These are phyloP conservation scores for Saccharomycopsis capsularis DNA, from an alignment of 805 yeast genomes.

Conservation along the genomic window DNA sequence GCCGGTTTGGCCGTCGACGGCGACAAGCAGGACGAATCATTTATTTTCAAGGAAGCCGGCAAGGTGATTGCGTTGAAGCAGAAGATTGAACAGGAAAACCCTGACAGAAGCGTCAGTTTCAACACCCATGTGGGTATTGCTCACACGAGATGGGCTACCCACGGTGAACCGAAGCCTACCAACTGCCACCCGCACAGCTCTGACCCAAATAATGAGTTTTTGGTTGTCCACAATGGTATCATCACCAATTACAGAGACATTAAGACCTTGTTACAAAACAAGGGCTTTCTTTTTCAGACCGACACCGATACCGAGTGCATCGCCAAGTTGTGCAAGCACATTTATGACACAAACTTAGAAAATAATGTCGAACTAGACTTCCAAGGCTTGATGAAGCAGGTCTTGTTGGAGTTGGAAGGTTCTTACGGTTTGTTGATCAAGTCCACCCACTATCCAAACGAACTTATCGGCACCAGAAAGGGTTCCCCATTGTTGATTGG, in stretches of 20 bases:
- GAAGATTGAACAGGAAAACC: constrained; percentile 45
- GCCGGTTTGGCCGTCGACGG: constrained; percentile 96
- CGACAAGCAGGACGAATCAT: constrained; percentile 61
- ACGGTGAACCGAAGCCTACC: constrained; percentile 78
- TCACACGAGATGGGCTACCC: constrained; percentile 99
- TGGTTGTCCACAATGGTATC: constrained; percentile 96
- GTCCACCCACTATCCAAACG: constrained; percentile 89
- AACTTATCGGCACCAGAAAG: constrained; percentile 92
- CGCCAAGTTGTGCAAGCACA: constrained; percentile 88
- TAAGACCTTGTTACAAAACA: constrained; percentile 68
- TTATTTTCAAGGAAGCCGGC: constrained; percentile 80
- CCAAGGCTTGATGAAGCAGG: constrained; percentile 87
- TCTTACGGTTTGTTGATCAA: constrained; percentile 94
- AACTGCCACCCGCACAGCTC: constrained; percentile 98
- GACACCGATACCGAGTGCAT: constrained; percentile 98
- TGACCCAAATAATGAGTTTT: constrained; percentile 74
- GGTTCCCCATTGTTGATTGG: constrained; percentile 97
- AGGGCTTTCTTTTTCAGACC: constrained; percentile 78
- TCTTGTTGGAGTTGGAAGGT: constrained; percentile 88
- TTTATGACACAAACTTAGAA: constrained; percentile 67
- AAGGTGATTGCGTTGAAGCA: constrained; percentile 78
- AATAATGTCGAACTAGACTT: constrained; percentile 81
- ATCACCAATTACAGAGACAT: constrained; percentile 92
- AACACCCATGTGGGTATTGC: constrained; percentile 93
- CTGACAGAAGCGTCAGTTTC: constrained; percentile 58